Evolutionary conservation across 2,329 filamentous ascomycete species (phyloP), one percentile per base, ranked within the genome.

Genomic region (Fusarium nematophilum): DNA sequence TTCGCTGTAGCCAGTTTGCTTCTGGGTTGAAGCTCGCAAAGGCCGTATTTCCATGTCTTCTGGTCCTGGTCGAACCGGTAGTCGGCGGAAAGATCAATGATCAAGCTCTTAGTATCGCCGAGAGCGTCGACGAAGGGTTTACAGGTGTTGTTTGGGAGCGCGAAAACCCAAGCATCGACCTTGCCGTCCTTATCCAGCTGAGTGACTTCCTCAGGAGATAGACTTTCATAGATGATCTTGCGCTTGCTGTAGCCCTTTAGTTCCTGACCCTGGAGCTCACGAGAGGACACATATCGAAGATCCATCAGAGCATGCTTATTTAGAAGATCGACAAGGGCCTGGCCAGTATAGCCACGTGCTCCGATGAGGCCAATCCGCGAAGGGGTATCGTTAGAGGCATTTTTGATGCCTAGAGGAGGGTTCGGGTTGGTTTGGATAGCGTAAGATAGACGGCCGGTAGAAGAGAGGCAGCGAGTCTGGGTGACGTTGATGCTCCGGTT

Each of bases 111-210:
- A 69, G 82, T 80, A 54, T 73, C 68, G 9, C 72, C 72, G 47
- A 98, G 86, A 7, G 94, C 94, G 62, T 98, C 92, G 9, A 98
- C 90, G 67, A 90, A 99, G 0, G 95, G 93, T 79, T 93, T 91
- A 86, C 92, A 97, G 43, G 97, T 92, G 58, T 92, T 91, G 72
- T 98, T 99, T 37, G 94, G 95, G 25, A 98, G 86, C 29, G 95
- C 95, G 91, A 98, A 95, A 37, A 98, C 91, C 93, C 93, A 98
- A 78, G 91, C 95, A 79, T 98, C 94, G 43, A 98, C 88, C 70
- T 93, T 86, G 45, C 91, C 90, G 26, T 89, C 87, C 73, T 90
- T 88, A 60, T 95, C 91, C 86, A 98, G 92, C 53, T 88, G 84
- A 61, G 88, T 87, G 10, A 97, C 89, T 66, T 98, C 94, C 64